phyloP scores from a whole-genome alignment of 163 green algal genomes.

The Prototheca cutis region DNA sequence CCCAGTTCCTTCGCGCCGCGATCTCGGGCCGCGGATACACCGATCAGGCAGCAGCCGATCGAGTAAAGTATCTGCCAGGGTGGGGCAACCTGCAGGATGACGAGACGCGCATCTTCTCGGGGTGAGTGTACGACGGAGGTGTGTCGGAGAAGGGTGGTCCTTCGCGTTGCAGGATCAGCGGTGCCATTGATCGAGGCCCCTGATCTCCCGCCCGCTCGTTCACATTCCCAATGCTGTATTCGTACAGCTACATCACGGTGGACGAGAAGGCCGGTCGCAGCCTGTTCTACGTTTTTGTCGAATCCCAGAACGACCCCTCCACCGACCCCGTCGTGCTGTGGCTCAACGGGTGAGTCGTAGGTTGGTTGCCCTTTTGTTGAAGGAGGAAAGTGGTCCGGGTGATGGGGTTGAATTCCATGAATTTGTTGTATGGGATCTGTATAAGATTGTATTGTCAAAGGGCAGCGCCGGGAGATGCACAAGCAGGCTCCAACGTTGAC shows the following conservation, averaged over 20 bases:
- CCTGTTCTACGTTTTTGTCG: slow-evolving; percentile 67
- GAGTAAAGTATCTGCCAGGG: slow-evolving; percentile 19
- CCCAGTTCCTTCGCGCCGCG: not conserved
- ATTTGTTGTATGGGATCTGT: too few relatives aligned
- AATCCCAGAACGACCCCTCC: slow-evolving; percentile 19
- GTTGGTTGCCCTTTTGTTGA: too few relatives aligned
- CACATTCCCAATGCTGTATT: too few relatives aligned
- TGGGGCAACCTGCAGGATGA: slow-evolving; percentile 12
- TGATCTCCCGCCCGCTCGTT: too few relatives aligned
- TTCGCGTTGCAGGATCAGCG: too few relatives aligned
- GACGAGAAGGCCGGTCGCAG: slow-evolving; percentile 29
- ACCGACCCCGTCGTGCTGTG: slow-evolving; percentile 65
- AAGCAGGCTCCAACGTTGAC: not conserved
- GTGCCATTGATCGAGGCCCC: too few relatives aligned
- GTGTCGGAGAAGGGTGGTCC: not conserved
- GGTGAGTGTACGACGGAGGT: slow-evolving; percentile 10
- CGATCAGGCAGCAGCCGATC: slow-evolving; percentile 11
- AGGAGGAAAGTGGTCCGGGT: too few relatives aligned
- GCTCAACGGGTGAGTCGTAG: slow-evolving; percentile 69
- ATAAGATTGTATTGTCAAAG: too few relatives aligned
- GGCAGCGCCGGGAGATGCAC: too few relatives aligned
- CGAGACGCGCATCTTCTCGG: slow-evolving; percentile 21
- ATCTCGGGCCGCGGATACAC: not conserved
- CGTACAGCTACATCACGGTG: slow-evolving; percentile 44
- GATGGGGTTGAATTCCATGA: too few relatives aligned